These are phyloP conservation scores for Dioscorea alata DNA, from an alignment of 106 monocot species.

Conservation along the genomic window DNA sequence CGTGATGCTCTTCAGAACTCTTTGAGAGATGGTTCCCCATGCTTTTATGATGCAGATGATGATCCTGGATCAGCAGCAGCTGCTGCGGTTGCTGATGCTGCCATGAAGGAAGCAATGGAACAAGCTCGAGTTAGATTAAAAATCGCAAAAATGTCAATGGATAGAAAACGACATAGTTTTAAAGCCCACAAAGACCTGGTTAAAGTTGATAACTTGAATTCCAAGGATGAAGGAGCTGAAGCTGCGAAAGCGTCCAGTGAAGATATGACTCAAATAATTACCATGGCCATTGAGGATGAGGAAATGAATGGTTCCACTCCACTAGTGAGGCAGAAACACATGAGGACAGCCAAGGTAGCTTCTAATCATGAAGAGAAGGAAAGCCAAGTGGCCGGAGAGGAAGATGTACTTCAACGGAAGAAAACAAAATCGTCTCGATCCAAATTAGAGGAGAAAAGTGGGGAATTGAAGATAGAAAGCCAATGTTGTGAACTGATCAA, in stretches of 20 bases:
- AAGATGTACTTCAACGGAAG: too few relatives aligned
- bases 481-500: slow-evolving; percentile 51
- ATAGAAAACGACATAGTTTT: slow-evolving; percentile 52
- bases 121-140: slow-evolving; percentile 70
- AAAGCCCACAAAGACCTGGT: slow-evolving; percentile 31
- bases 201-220: slow-evolving; percentile 14
- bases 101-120: slow-evolving; percentile 96
- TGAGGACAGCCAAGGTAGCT: neutral
- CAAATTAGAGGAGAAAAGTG: slow-evolving; percentile 13
- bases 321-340: slow-evolving; percentile 11
- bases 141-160: slow-evolving; percentile 69
- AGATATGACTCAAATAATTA: slow-evolving; percentile 5
- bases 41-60: slow-evolving; percentile 37
- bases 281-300: slow-evolving; percentile 11
- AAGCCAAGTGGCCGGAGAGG: slow-evolving; percentile 14
- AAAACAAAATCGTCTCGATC: too few relatives aligned
- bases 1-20: slow-evolving; percentile 15
- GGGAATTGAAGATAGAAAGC: slow-evolving; percentile 63
- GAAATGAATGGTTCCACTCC: slow-evolving; percentile 6
- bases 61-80: slow-evolving; percentile 42
- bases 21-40: slow-evolving; percentile 7
- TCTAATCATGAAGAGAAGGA: slow-evolving; percentile 13
- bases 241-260: neutral
- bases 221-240: slow-evolving; percentile 13
- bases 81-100: slow-evolving; percentile 62